These are phyloP conservation scores for Dioscorea dumetorum DNA, from an alignment of 106 monocot genomes.

Conservation along the genomic window DNA sequence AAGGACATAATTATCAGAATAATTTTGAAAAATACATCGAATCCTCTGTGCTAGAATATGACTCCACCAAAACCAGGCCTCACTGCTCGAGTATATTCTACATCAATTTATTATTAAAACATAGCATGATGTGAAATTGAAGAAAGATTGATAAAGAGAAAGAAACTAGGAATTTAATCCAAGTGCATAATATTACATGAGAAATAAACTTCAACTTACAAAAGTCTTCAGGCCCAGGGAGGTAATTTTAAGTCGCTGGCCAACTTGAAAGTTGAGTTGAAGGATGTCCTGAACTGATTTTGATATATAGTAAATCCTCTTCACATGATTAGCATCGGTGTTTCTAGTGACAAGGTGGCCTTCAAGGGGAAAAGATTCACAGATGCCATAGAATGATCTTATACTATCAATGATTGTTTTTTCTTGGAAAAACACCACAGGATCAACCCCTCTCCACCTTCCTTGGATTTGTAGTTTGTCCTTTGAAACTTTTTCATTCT, in stretches of 20 bases:
- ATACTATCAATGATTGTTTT: slow-evolving; percentile 55
- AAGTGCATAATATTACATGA: not conserved
- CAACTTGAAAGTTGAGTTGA: slow-evolving; percentile 64
- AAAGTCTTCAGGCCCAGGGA: slow-evolving; percentile 94
- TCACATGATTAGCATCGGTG: slow-evolving; percentile 70
- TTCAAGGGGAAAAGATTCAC: slow-evolving; percentile 56
- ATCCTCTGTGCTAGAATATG: no score
- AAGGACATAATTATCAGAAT: no score
- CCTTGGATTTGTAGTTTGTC: slow-evolving; percentile 44
- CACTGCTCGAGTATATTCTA: no score
- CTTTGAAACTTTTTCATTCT: slow-evolving; percentile 19
- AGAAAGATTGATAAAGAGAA: no score
- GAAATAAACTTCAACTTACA: slow-evolving; percentile 49
- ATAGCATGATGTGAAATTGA: no score
- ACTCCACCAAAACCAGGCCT: no score
- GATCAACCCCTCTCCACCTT: slow-evolving; percentile 94
- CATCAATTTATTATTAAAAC: no score
- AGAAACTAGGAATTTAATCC: no score
- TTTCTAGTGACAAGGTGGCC: slow-evolving; percentile 86
- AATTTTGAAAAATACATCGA: no score
- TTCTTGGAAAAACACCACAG: slow-evolving; percentile 82
- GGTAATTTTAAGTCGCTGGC: slow-evolving; percentile 87
- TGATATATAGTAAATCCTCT: slow-evolving; percentile 95
- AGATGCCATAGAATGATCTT: slow-evolving; percentile 76
- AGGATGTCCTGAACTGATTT: slow-evolving; percentile 66